A percentile compares a stretch with the other conserved stretches of the same genome.
These are phyloP conservation scores for Musa beccarii DNA, from an alignment of 176 grass and related monocot genomes.

Conservation along the genomic window DNA sequence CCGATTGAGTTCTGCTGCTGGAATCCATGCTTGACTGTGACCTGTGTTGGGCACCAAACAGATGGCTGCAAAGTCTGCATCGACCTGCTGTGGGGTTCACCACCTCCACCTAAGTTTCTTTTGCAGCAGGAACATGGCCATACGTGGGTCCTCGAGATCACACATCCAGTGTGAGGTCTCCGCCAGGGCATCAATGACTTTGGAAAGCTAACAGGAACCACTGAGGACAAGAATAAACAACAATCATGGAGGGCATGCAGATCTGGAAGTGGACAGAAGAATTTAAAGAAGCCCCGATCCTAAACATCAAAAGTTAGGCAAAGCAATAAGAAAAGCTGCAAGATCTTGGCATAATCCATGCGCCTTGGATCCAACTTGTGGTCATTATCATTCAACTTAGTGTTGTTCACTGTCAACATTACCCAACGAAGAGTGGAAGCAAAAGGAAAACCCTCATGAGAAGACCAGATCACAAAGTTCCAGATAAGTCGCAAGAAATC, in stretches of 20 bases:
- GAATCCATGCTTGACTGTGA: not conserved
- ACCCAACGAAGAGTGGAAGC: too few species aligned
- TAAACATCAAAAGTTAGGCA: not conserved
- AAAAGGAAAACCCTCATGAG: not conserved
- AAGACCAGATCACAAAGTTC: not conserved
- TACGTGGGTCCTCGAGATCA: not conserved
- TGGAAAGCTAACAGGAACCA: not conserved
- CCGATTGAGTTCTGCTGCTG: not conserved
- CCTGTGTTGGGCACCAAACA: too few species aligned
- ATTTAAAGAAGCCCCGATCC: not conserved
- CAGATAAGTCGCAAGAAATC: not conserved
- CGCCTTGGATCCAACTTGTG: not conserved
- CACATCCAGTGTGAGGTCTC: not conserved
- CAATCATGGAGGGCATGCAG: not conserved
- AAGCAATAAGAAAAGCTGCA: not conserved
- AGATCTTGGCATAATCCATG: not conserved
- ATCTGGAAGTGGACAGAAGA: too few species aligned
- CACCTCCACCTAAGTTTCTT: not conserved
- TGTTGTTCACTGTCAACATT: too few species aligned
- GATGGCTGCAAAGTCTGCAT: not conserved
- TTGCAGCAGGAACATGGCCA: not conserved
- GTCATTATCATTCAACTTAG: too few species aligned
- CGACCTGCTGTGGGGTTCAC: not conserved
- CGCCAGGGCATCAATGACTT: slow-evolving; percentile 3
- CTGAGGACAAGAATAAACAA: not conserved